Evolutionary conservation across 768 basidiomycete species (phyloP).

Genomic region (Lactifluus pinguis): DNA sequence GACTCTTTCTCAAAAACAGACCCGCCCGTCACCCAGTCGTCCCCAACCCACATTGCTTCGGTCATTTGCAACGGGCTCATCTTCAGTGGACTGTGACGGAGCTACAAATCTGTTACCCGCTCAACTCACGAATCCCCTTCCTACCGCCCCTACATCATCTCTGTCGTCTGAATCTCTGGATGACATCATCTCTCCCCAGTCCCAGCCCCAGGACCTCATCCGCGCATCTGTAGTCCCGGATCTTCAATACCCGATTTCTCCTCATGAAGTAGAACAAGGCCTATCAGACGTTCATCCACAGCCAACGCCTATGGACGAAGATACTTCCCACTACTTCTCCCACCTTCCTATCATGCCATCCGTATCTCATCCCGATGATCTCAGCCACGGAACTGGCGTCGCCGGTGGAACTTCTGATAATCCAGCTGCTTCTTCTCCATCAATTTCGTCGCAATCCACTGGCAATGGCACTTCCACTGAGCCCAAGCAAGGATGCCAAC

Average conservation of each 20-base stretch:
- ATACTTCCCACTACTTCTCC: not conserved
- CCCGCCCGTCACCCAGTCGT: not conserved
- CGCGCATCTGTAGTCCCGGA: slow-evolving; percentile 6
- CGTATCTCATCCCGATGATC: not conserved
- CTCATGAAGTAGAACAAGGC: not conserved
- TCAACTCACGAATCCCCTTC: not conserved
- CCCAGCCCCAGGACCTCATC: not conserved
- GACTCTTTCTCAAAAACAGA: not conserved
- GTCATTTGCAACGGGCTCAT: not conserved
- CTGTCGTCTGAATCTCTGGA: not conserved
- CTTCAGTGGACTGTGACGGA: not conserved
- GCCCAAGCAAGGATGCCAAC: not conserved
- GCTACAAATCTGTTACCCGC: not conserved
- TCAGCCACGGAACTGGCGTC: not conserved
- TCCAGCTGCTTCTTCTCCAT: not conserved
- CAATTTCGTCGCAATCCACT: not conserved
- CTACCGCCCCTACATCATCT: not conserved
- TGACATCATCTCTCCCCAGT: not conserved
- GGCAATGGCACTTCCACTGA: not conserved
- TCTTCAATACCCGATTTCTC: slow-evolving; percentile 2
- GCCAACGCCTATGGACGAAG: not conserved
- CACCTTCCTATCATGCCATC: not conserved
- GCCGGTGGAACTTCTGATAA: not conserved
- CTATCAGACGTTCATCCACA: not conserved
- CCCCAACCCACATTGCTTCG: not conserved